phyloP scores from a whole-genome alignment of 2,329 filamentous ascomycete genomes.

The Colletotrichum cuscutae region DNA sequence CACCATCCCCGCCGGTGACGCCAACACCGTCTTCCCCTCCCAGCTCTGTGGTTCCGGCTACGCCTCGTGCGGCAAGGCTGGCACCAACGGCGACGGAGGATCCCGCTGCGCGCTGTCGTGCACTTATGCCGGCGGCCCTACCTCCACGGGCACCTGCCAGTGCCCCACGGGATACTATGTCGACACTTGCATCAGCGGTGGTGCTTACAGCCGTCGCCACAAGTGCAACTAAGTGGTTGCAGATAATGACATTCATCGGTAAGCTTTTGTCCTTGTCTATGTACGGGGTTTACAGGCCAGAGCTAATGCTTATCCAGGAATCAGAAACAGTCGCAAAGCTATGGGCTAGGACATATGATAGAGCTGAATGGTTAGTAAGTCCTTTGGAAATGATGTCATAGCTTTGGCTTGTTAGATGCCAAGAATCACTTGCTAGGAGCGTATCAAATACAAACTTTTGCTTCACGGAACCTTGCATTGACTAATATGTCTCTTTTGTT shows the following conservation, averaged over 20 bases:
- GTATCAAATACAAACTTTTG: too few relatives aligned
- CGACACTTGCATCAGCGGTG: neutral
- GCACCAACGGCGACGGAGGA: neutral
- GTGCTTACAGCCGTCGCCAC: neutral
- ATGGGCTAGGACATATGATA: too few relatives aligned
- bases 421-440: too few relatives aligned
- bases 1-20: neutral
- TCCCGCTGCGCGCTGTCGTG: neutral
- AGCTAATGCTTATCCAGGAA: neutral
- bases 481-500: too few relatives aligned
- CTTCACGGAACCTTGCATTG: too few relatives aligned
- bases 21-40: neutral
- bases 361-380: too few relatives aligned
- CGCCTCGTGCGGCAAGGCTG: neutral
- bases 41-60: neutral
- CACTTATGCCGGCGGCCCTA: neutral
- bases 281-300: neutral
- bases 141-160: neutral
- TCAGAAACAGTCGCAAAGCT: too few relatives aligned
- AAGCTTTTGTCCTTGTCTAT: neutral
- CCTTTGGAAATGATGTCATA: too few relatives aligned
- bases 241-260: neutral
- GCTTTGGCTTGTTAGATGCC: too few relatives aligned
- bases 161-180: neutral
- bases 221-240: neutral